Base-by-base conservation (phyloP, 495 filamentous ascomycete species). In the Penicillium dipodomyicola region DNA sequence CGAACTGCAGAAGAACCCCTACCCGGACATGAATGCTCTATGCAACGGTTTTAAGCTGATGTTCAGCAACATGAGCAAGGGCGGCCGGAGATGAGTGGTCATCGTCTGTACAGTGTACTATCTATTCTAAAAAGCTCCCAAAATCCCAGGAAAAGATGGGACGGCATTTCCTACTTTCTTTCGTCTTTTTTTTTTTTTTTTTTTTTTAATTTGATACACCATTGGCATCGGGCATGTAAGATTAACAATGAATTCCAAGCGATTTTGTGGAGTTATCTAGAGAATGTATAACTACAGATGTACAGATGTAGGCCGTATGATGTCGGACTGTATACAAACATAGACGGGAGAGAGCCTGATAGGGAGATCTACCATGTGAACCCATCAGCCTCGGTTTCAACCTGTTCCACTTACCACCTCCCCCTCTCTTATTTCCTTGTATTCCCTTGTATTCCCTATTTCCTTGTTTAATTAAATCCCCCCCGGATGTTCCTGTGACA, bases 1-100 rank as follows among this genome's bases (percentile, higher is more conserved):
- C 64, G 92, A 97, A 75, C 79, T 98, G 57, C 82, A 89, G 67
- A 87, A 86, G 63, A 87, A 87, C 63, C 81, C 84, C 29, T 98
- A 97, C 66, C 93, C 94, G 5, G 91, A 97, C 65, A 95, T 97
- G 88, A 80, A 86, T 62, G 90, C 91, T 20, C 78, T 98, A 49
- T 96, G 91, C 77, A 98, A 98, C 78, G 93, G 85, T 10, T 88
- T 88, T 73, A 88, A 88, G 70, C 42, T 85, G 68, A 71, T 87
- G 44, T 85, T 84, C 63, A 73, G 65, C 43, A 83, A 82, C 56
- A 80, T 81, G 79, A 54, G 43, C 32, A 74, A 81, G 62, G 69
- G 63, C 35, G 68, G 71, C 10, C 66, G 66, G 42, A 59, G 64
- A 20, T 67, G 53, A 66, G 37, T n/a, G 27, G 25, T 39, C 42